Evolutionary conservation across 192 early-diverging fungal species (phyloP), one percentile per base, ranked within the genome.

Genomic region (Coemansia sp.): DNA sequence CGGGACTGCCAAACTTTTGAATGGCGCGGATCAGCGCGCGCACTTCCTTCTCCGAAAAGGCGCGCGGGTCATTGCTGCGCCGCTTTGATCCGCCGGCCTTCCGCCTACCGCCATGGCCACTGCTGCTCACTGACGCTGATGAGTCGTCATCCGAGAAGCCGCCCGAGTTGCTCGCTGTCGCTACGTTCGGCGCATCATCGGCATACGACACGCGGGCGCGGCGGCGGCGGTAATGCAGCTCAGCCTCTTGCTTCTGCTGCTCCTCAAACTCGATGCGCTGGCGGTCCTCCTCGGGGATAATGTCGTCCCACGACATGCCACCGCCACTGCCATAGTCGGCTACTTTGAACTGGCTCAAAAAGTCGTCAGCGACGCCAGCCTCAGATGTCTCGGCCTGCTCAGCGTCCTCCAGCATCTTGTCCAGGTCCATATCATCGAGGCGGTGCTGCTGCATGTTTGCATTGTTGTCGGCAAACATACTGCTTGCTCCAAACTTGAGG

Each of bases 401-500:
- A 8, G 98, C 98, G 57, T 94, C 88, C 37, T 92, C 94, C 33
- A 99, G 86, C 80, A 99, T 97, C 73, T 96, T 95, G 78, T 99
- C 98, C 65, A 99, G 75, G 73, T 99, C 95, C 75, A 99, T 82
- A 62, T 98, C 94, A 59, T 97, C 95, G 50, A 99, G 75, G 69
- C 90, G 90, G 70, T 91, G 89, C 84, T 91, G 86, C 75, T 85
- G 83, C 78, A 69, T 77, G 4, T 72, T 80, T 52, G 70, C 52
- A 70, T 75, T 49, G 76, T 86, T 90, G 55, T 94, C 90, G 33
- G 84, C 83, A 76, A 99, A 99, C 87, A 99, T 90, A 67, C 96
- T 97, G 85, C 95, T 90, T 0, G 97, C 98, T 9, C 98, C 98
- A 82, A 99, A 99, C 77, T 99, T 98, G 61, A 99, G 88, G 62